phyloP scores from a whole-genome alignment of 2,329 filamentous ascomycete genomes.

The Tolypocladium nubicola region DNA sequence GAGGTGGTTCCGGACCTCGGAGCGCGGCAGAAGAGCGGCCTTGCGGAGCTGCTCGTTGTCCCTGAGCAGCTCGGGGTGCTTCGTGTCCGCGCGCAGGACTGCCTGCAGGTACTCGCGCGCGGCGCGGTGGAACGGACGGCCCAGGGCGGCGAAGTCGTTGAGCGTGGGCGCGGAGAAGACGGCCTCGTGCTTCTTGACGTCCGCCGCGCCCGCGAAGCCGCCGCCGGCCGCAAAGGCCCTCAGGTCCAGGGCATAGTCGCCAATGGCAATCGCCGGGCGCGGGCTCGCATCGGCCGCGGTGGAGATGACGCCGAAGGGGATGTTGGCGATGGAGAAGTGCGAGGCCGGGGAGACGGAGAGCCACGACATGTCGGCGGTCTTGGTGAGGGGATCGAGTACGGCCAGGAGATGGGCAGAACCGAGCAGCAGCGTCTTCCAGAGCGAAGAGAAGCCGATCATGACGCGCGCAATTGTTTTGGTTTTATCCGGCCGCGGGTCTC shows the following conservation, averaged over 20 bases:
- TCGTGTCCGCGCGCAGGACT: constrained; percentile 44
- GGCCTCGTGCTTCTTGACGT: constrained; percentile 12
- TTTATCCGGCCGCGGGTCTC: background rate
- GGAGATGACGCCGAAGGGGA: constrained; percentile 75
- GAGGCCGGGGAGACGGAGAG: constrained; percentile 12
- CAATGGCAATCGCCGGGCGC: constrained; percentile 62
- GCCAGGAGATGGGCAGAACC: background rate
- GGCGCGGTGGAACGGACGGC: constrained; percentile 56
- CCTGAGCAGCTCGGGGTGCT: constrained; percentile 18
- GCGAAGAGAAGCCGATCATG: background rate
- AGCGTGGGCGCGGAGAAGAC: constrained; percentile 18
- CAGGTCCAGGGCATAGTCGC: constrained; percentile 61
- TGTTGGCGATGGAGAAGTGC: constrained; percentile 64
- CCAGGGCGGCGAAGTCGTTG: constrained; percentile 36
- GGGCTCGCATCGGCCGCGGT: constrained; percentile 43
- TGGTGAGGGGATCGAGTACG: background rate
- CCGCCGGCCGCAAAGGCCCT: constrained; percentile 40
- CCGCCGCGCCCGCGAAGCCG: constrained; percentile 25
- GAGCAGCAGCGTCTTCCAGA: background rate
- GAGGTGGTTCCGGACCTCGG: constrained; percentile 54
- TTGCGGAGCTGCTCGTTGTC: constrained; percentile 22
- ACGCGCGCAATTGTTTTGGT: background rate
- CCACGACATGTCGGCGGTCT: constrained; percentile 12
- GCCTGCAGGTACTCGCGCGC: constrained; percentile 61
- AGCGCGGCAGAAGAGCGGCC: constrained; percentile 15